Conservation (phyloP, 2,329 filamentous ascomycete species). For the Botryosphaeria dothidea region DNA sequence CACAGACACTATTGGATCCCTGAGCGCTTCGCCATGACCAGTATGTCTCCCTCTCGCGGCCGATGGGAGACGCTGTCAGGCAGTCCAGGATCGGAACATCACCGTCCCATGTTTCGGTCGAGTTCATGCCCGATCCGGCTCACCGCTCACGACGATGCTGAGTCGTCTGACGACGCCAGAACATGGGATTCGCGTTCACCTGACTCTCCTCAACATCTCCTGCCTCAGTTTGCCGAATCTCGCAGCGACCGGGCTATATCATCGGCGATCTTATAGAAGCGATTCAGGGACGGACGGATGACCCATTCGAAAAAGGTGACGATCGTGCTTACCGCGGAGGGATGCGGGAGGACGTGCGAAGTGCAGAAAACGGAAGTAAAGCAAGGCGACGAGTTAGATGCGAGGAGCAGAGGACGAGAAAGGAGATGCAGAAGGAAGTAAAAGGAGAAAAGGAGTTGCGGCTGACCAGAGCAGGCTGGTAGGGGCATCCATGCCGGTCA, state of each 20-base stretch:
- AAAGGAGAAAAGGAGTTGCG: neutral
- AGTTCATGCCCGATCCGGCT: neutral
- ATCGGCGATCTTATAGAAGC: neutral
- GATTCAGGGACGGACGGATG: neutral
- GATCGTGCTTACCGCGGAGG: constrained; percentile 5
- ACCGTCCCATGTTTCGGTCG: neutral
- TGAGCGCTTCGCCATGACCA: neutral
- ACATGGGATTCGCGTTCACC: neutral
- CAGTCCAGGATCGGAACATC: neutral
- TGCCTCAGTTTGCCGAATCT: neutral
- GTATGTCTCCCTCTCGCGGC: neutral
- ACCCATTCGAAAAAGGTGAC: neutral
- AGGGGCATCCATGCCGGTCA: neutral
- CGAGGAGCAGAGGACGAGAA: neutral
- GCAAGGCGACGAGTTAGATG: constrained; percentile 7
- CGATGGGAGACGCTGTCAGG: neutral
- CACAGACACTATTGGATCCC: constrained; percentile 5
- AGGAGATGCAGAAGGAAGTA: neutral
- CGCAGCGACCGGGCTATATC: neutral
- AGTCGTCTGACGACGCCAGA: neutral
- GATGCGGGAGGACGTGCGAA: constrained; percentile 10
- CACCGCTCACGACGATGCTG: constrained; percentile 1
- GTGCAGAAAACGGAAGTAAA: neutral
- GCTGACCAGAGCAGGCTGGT: neutral
- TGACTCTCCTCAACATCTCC: neutral